Conservation (phyloP, 805 yeast genomes). For the Zygosaccharomyces lentus region DNA sequence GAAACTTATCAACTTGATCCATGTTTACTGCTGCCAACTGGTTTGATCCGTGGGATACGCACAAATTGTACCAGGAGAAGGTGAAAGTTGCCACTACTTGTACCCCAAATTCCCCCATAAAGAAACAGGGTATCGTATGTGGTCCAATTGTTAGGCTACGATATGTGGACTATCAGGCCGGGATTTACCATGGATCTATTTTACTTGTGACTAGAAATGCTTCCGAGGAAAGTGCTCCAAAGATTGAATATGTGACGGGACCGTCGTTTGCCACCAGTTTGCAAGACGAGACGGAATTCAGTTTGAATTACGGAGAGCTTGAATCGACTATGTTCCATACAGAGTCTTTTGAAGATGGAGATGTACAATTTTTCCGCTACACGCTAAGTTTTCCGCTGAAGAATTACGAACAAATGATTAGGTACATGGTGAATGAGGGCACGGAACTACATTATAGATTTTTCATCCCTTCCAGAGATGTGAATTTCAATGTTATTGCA, state of each 20-base stretch:
- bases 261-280: conserved; percentile 7
- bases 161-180: conserved; percentile 52
- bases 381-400: conserved; percentile 47
- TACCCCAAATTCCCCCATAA: conserved; percentile 21
- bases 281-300: not conserved
- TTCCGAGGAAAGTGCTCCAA: conserved; percentile 30
- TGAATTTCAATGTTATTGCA: conserved; percentile 77
- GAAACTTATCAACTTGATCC: not conserved
- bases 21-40: conserved; percentile 10
- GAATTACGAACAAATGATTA: conserved; percentile 54
- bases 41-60: conserved; percentile 29
- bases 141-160: conserved; percentile 76
- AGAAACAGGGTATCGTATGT: conserved; percentile 38
- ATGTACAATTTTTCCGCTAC: conserved; percentile 63
- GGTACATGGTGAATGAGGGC: conserved; percentile 53
- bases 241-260: conserved; percentile 13
- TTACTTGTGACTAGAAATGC: conserved; percentile 55
- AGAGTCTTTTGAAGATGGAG: conserved; percentile 31
- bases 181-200: conserved; percentile 63
- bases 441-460: conserved; percentile 52
- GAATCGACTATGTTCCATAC: conserved; percentile 43
- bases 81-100: conserved; percentile 24
- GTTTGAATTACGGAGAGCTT: conserved; percentile 40
- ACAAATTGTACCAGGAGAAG: conserved; percentile 17
- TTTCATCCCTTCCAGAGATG: conserved; percentile 57